These are phyloP conservation scores for Fusarium hainanense DNA, from an alignment of 2,329 filamentous ascomycete genomes.

Conservation along the genomic window DNA sequence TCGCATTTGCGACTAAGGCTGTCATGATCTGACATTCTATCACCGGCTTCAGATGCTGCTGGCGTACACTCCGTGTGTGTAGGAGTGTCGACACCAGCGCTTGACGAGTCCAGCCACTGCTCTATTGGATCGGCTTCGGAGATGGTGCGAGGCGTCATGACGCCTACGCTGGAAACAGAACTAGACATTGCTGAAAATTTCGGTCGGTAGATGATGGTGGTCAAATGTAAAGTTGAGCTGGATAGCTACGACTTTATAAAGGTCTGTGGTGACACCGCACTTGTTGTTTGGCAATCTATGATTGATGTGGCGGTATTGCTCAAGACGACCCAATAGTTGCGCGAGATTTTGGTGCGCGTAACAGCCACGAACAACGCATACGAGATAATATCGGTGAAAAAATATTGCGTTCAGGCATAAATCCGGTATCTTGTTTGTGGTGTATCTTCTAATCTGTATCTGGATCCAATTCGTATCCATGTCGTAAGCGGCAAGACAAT, in stretches of 20 bases:
- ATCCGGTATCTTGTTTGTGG: too few species aligned
- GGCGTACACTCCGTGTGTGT: neutral
- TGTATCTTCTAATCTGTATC: too few species aligned
- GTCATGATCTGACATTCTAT: neutral
- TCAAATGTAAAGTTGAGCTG: too few species aligned
- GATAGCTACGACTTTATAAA: too few species aligned
- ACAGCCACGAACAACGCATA: too few species aligned
- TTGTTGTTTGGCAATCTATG: neutral
- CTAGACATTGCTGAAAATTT: neutral
- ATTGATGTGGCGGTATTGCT: neutral
- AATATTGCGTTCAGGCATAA: too few species aligned
- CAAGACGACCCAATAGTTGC: neutral
- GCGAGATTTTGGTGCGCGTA: too few species aligned
- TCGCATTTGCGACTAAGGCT: neutral
- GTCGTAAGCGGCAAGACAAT: neutral
- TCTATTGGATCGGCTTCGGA: neutral
- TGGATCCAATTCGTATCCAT: neutral
- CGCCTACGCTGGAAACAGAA: neutral
- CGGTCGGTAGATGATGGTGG: neutral
- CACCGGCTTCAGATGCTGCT: neutral
- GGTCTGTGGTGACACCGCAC: neutral
- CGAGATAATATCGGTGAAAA: fast-evolving
- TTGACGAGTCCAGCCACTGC: neutral
- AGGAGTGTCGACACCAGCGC: neutral
- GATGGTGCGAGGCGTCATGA: neutral